Percentiles rank a stretch among this genome's conserved stretches.
phyloP scores from a whole-genome alignment of 345 rosid genomes.

The Triadica sebifera region DNA sequence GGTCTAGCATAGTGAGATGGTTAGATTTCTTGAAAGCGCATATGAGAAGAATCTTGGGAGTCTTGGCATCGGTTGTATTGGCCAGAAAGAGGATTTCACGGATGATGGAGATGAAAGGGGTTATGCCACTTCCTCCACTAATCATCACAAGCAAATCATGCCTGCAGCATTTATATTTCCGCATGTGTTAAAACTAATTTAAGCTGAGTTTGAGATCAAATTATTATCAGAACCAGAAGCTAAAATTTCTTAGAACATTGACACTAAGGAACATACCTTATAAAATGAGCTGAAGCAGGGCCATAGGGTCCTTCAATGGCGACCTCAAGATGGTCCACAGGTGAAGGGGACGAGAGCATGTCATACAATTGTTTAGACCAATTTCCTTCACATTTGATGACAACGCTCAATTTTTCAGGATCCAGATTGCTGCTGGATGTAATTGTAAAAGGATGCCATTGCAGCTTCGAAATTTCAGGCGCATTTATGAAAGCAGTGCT shows the following conservation, averaged over 20 bases:
- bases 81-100: conserved; percentile 17
- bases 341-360: conserved; percentile 16
- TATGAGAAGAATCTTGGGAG: conserved; percentile 17
- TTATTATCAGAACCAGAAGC: neutral
- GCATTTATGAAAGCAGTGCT: conserved; percentile 24
- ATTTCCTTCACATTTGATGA: conserved; percentile 26
- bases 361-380: conserved; percentile 21
- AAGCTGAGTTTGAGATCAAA: neutral
- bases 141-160: conserved; percentile 25
- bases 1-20: conserved; percentile 26
- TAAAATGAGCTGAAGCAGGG: conserved; percentile 16
- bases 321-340: conserved; percentile 11
- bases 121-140: conserved; percentile 33
- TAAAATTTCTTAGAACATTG: neutral
- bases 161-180: conserved; percentile 8
- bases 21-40: conserved; percentile 26
- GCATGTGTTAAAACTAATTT: no score
- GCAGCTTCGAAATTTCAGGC: conserved; percentile 28
- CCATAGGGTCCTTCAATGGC: conserved; percentile 32
- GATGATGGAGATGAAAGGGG: conserved; percentile 31
- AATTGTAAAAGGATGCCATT: conserved; percentile 34
- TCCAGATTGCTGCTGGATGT: conserved; percentile 28
- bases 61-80: conserved; percentile 4
- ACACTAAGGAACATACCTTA: conserved; percentile 5
- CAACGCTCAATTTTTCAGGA: conserved; percentile 20